Conservation (phyloP, 257 asterid species). For the Solanum sejunctum region DNA sequence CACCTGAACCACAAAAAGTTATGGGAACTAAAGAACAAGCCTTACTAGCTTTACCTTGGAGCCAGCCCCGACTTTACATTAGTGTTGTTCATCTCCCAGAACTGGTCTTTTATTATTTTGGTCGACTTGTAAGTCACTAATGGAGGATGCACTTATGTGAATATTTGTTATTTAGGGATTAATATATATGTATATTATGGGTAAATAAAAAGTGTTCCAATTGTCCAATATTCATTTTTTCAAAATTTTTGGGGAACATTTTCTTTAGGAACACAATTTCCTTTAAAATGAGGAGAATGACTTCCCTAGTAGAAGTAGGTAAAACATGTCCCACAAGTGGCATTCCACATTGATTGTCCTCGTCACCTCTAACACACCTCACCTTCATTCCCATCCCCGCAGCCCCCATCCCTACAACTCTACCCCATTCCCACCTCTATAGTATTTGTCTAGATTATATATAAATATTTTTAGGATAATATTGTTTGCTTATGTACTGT, state of each 20-base stretch:
- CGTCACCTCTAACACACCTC: not conserved
- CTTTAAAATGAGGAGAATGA: not conserved
- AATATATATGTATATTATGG: not conserved
- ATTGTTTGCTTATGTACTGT: not conserved
- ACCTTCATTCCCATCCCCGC: not conserved
- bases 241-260: not conserved
- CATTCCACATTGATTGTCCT: not conserved
- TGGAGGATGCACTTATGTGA: not conserved
- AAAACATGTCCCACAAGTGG: not conserved
- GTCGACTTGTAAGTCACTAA: not conserved
- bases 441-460: not conserved
- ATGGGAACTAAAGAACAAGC: not conserved
- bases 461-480: not conserved
- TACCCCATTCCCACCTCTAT: not conserved
- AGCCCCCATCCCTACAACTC: not conserved
- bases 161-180: not conserved
- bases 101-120: not conserved
- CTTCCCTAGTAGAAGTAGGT: not conserved
- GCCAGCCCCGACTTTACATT: not conserved
- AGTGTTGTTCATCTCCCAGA: not conserved
- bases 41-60: not conserved
- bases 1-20: not conserved
- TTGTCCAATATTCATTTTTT: not conserved
- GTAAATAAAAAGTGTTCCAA: not conserved
- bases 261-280: not conserved